Percentiles rank a stretch among this genome's conserved stretches.
Evolutionary conservation across 176 grass and related monocot species (phyloP).

Genomic region (Oryza rufipogon): DNA sequence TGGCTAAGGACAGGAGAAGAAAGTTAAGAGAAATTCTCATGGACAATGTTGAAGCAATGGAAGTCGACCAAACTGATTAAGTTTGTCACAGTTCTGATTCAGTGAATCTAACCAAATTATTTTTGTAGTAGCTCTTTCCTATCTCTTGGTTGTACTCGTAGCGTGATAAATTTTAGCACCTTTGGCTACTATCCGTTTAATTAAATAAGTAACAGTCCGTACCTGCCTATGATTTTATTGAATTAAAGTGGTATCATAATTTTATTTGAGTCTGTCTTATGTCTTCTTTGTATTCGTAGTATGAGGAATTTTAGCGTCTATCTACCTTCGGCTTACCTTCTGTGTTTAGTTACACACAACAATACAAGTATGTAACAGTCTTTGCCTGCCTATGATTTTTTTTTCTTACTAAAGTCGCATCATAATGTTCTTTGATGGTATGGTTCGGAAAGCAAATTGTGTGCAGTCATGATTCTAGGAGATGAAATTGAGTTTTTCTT

Average conservation of each 20-base stretch:
- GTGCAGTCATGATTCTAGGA: no score
- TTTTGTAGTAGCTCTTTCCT: background rate
- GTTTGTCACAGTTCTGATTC: conserved; percentile 23
- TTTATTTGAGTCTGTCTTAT: background rate
- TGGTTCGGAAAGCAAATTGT: background rate
- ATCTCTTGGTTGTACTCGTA: background rate
- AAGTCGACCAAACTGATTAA: conserved; percentile 63
- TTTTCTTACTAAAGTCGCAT: background rate
- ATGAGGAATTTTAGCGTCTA: background rate
- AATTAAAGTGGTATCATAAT: background rate
- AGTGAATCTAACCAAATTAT: conserved; percentile 22
- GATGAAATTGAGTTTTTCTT: no score
- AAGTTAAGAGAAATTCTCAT: conserved; percentile 57
- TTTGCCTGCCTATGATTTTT: background rate
- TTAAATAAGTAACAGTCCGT: background rate
- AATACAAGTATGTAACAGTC: background rate
- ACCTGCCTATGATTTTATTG: background rate
- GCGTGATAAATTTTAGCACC: background rate
- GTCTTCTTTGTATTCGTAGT: no score
- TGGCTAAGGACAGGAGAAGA: conserved; percentile 59
- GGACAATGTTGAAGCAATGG: conserved; percentile 63
- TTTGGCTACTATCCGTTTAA: background rate
- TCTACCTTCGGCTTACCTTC: conserved; percentile 6
- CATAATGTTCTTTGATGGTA: background rate
- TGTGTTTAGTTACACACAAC: conserved; percentile 25